These are phyloP conservation scores for Biscogniauxia mediterranea DNA, from an alignment of 2,329 filamentous ascomycete species.

Conservation along the genomic window DNA sequence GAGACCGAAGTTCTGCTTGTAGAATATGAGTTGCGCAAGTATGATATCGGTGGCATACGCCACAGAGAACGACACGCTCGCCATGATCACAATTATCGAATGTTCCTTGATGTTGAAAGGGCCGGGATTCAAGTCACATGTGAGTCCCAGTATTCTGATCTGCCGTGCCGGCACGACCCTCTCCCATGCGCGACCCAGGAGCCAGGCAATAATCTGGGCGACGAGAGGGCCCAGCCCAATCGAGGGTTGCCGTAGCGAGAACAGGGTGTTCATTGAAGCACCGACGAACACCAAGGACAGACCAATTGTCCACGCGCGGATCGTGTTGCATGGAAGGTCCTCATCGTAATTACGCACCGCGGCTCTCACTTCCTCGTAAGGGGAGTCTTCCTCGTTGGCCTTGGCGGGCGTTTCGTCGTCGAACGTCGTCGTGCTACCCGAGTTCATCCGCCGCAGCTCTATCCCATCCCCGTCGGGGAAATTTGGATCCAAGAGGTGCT, in stretches of 20 bases:
- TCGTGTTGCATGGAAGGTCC: conserved; percentile 63
- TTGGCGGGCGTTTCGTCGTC: conserved; percentile 33
- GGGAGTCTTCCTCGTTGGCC: conserved; percentile 53
- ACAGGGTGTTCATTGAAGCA: conserved; percentile 61
- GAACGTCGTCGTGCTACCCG: conserved; percentile 20
- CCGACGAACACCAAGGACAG: conserved; percentile 54
- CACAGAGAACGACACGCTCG: conserved; percentile 66
- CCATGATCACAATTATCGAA: conserved; percentile 67
- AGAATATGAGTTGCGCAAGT: conserved; percentile 68
- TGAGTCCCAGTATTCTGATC: conserved; percentile 51
- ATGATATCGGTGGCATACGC: conserved; percentile 75
- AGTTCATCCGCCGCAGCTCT: conserved; percentile 26
- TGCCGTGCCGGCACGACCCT: conserved; percentile 49
- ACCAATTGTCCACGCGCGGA: conserved; percentile 64
- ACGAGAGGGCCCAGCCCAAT: conserved; percentile 61
- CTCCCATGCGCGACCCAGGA: conserved; percentile 61
- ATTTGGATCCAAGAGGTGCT: conserved; percentile 56
- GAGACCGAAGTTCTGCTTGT: conserved; percentile 67
- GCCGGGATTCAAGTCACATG: conserved; percentile 62
- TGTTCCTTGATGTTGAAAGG: conserved; percentile 73
- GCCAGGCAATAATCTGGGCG: conserved; percentile 64
- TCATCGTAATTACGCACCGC: conserved; percentile 65
- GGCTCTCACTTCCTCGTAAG: conserved; percentile 64
- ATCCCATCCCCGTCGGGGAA: conserved; percentile 44
- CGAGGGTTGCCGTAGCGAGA: conserved; percentile 60